Evolutionary conservation across 106 monocot genomes (phyloP).

Genomic region (Phalaenopsis aphrodite): DNA sequence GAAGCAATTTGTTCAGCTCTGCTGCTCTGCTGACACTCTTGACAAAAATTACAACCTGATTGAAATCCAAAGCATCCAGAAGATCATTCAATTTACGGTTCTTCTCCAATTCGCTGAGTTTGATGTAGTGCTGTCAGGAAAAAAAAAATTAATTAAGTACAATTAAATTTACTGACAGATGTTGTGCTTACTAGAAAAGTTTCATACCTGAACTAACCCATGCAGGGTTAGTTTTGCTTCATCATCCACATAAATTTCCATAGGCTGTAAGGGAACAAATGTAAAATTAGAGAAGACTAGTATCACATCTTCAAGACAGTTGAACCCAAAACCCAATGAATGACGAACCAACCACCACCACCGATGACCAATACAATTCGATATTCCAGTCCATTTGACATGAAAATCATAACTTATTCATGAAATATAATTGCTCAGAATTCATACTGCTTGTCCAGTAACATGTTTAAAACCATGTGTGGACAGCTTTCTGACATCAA

Average conservation of each 20-base stretch:
- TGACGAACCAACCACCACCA: constrained; percentile 9
- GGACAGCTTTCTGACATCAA: background rate
- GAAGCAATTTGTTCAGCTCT: constrained; percentile 84
- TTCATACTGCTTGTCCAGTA: background rate
- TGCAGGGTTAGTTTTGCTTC: constrained; percentile 96
- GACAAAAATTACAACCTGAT: constrained; percentile 98
- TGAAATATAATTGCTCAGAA: background rate
- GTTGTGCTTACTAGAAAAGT: no score
- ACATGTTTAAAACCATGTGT: background rate
- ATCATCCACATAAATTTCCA: constrained; percentile 99
- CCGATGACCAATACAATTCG: background rate
- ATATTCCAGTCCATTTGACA: background rate
- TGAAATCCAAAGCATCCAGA: constrained; percentile 96
- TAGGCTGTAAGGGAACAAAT: constrained; percentile 85
- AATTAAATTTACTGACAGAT: background rate
- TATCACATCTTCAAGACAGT: constrained; percentile 21
- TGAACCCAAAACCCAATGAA: constrained; percentile 36
- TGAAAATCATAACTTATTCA: background rate
- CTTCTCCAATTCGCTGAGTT: constrained; percentile 87
- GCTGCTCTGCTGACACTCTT: constrained; percentile 95
- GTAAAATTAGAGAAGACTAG: constrained; percentile 1
- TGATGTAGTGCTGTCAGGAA: constrained; percentile 86
- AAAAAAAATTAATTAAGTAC: background rate
- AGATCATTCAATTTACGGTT: constrained; percentile 98
- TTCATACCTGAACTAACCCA: constrained; percentile 89